phyloP scores from a whole-genome alignment of 139 green algal genomes.

The Gonium pectorale region DNA sequence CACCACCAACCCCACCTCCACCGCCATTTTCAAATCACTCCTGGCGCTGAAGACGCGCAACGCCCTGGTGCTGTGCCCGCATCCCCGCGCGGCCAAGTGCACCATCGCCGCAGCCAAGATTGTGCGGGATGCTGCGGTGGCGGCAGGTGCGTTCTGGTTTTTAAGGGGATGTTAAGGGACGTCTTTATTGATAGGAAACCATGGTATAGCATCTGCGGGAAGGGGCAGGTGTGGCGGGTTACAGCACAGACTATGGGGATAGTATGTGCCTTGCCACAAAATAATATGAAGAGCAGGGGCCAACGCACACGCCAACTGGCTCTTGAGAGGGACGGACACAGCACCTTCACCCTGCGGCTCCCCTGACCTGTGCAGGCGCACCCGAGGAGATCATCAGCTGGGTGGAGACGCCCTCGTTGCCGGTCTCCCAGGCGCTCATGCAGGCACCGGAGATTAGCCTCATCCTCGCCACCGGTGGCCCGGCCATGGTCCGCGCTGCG shows the following conservation, averaged over 20 bases:
- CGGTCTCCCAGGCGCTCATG: slow-evolving; percentile 73
- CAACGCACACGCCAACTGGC: too few species aligned
- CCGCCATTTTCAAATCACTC: slow-evolving; percentile 79
- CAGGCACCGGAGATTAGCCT: slow-evolving; percentile 68
- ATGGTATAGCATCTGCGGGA: too few species aligned
- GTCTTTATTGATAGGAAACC: too few species aligned
- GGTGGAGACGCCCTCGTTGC: slow-evolving; percentile 70
- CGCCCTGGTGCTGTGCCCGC: slow-evolving; percentile 73
- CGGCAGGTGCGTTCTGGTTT: slow-evolving; percentile 59
- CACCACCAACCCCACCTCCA: slow-evolving; percentile 79
- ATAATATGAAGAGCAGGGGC: too few species aligned
- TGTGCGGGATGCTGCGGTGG: slow-evolving; percentile 73
- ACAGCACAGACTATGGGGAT: not conserved
- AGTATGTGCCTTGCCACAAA: not conserved
- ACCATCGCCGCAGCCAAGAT: slow-evolving; percentile 75
- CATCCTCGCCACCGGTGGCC: slow-evolving; percentile 78
- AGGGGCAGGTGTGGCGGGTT: too few species aligned
- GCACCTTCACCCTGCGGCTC: too few species aligned
- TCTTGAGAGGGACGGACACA: too few species aligned
- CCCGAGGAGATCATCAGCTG: slow-evolving; percentile 74
- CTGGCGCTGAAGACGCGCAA: slow-evolving; percentile 81
- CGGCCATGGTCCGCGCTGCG: slow-evolving; percentile 75
- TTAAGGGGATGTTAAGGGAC: too few species aligned
- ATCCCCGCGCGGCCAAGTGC: slow-evolving; percentile 68
- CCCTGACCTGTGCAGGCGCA: slow-evolving; percentile 25